Base-by-base conservation (phyloP, 108 stramenopile species). In the Conticribra guillardii region DNA sequence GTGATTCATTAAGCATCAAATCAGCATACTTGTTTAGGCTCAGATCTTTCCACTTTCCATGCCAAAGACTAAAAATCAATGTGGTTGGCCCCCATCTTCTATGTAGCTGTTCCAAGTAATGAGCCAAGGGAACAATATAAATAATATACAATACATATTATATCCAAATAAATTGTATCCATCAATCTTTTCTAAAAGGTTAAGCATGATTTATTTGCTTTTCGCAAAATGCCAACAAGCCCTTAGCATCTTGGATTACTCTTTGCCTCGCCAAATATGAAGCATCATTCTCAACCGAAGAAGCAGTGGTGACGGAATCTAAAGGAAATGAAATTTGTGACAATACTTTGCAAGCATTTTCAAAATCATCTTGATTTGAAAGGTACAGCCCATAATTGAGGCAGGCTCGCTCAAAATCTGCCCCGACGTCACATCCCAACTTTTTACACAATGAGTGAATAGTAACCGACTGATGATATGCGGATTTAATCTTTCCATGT, bases 321-420 rank as follows among this genome's bases (percentile, higher is more conserved):
- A n/a, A n/a, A n/a, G n/a, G n/a, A n/a, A n/a, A n/a, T n/a, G n/a
- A n/a, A 44, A 68, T 55, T 54, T 26, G 63, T 58, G 70, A 64
- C 53, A 89, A 67, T 22, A 89, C 58, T 1, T 55, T 44, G 33
- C 50, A 61, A 11, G 88, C 88, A 17, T 60, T 56, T 0, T 33
- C 48, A 74, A 86, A 89, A 34, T 73, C 34, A 63, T 89, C 84
- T 33, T 60, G 76, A n/a, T 89, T 85, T 19, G 88, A 75, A 0
- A 87, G 28, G 29, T 67, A 80, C 52, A 89, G 64, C 34, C 88
- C 88, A 54, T 81, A 87, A 46, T 89, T 89, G 15, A 87, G 69
- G 45, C 59, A 60, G 8, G 79, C 60, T 44, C 80, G 41, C 34
- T 71, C 64, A 27, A 60, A 71, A 57, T 89, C 85, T 0, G 64